phyloP scores from a whole-genome alignment of 129 eudicot genomes.

The Logfia minima region DNA sequence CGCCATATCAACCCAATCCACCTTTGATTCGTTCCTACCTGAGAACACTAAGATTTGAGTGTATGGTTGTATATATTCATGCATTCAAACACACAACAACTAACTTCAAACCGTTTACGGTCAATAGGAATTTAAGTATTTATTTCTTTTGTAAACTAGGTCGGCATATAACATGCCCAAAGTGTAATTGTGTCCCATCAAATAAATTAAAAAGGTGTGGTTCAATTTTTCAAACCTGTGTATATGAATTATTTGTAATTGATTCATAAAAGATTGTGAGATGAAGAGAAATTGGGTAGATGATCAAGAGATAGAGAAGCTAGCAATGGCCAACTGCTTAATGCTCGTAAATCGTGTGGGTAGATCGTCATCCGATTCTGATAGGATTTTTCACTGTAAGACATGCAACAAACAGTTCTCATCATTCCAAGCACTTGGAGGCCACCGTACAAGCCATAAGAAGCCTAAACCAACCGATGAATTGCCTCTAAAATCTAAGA shows the following conservation, averaged over 20 bases:
- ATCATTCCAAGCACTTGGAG: slow-evolving; percentile 67
- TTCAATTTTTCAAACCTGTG: neutral
- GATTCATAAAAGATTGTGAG: neutral
- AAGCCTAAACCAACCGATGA: slow-evolving; percentile 25
- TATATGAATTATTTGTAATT: neutral
- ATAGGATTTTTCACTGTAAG: slow-evolving; percentile 43
- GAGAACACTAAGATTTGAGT: neutral
- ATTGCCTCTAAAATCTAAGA: slow-evolving; percentile 33
- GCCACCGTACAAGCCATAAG: slow-evolving; percentile 70
- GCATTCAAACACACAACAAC: neutral
- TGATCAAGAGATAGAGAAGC: slow-evolving; percentile 42
- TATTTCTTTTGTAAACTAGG: too few relatives aligned
- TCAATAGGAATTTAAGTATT: too few relatives aligned
- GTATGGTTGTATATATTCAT: slow-evolving; percentile 16
- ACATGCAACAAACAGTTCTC: slow-evolving; percentile 44
- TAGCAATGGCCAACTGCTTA: slow-evolving; percentile 56
- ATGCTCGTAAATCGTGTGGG: slow-evolving; percentile 41
- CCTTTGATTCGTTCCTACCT: neutral
- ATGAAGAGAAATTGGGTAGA: slow-evolving; percentile 38
- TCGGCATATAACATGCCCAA: neutral
- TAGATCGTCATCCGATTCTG: neutral
- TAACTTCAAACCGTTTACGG: neutral
- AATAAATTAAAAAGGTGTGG: neutral
- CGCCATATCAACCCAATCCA: slow-evolving; percentile 14
- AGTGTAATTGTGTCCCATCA: neutral